Evolutionary conservation across 108 stramenopile species (phyloP), one percentile per base, ranked within the genome.

Genomic region (Cyclotella cryptica): DNA sequence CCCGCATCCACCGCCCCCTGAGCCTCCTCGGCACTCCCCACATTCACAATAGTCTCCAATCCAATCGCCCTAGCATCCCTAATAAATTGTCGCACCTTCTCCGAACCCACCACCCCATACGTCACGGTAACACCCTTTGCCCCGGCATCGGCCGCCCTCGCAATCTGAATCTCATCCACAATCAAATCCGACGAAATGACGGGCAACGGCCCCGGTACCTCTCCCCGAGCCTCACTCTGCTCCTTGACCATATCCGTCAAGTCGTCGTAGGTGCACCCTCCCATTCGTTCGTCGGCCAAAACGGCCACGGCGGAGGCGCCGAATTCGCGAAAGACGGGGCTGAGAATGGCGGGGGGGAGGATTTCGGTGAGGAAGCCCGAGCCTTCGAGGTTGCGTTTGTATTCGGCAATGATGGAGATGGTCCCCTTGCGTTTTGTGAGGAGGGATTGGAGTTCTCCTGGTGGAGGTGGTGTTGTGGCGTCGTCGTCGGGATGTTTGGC

Each of bases 391-490:
- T 88, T 93, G 58, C 93, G 87, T 75, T 93, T 93, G 87, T 90
- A 96, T 85, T 96, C 95, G 29, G 93, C 95, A 72, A 96, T 92
- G 18, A 96, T 85, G 28, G 93, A 86, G 74, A 96, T 84, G 66
- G 95, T 96, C 22, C 95, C 92, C 73, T 84, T 87, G 10, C 94
- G 90, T 75, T 79, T 77, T n/a, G 94, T 95, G 35, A 95, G 74
- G 24, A 57, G 57, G 41, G 72, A 29, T 83, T 93, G 92, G 35
- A 95, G 73, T 27, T 81, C 80, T 13, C 86, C 84, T 9, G 74
- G 46, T 24, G 51, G 15, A 60, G 70, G 28, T 62, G 61, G 18
- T n/a, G 26, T 7, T 64, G 74, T n/a, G 14, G 41, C 26, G 39
- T 69, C 44, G 21, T 52, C 49, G 17, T 75, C 71, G 26, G 47